phyloP scores from a whole-genome alignment of 202 grass and related monocot genomes.

The Cymbopogon flexuosus region DNA sequence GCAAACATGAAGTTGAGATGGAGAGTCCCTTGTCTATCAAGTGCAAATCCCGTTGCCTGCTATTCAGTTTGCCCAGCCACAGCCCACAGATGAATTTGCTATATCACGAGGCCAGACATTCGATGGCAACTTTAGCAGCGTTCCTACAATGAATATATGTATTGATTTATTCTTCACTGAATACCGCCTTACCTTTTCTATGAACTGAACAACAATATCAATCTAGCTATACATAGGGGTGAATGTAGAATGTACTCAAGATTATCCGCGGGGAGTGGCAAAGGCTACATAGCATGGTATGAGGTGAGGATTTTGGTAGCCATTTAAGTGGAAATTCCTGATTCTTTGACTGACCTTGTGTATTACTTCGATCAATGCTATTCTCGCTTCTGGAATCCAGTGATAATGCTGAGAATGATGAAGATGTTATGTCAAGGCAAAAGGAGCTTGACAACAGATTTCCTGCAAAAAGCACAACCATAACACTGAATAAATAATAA shows the following conservation, averaged over 20 bases:
- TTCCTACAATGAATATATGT: neutral
- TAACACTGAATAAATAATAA: slow-evolving; percentile 11
- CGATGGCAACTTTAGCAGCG: neutral
- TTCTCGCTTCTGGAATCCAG: slow-evolving; percentile 32
- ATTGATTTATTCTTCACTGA: neutral
- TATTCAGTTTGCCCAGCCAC: neutral
- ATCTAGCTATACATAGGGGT: neutral
- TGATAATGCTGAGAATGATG: slow-evolving; percentile 32
- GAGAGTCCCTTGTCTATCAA: neutral
- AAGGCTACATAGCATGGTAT: neutral
- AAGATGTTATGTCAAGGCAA: slow-evolving; percentile 12
- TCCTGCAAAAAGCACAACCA: slow-evolving; percentile 24
- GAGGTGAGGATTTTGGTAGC: slow-evolving; percentile 17
- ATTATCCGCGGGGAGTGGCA: too few relatives aligned
- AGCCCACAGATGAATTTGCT: neutral
- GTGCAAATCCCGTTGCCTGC: neutral
- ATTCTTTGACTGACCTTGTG: slow-evolving; percentile 12
- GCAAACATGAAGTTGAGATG: neutral
- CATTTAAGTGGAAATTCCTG: slow-evolving; percentile 9
- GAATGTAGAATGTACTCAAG: slow-evolving; percentile 21
- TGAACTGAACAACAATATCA: neutral
- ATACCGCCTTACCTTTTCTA: neutral
- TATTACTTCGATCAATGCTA: neutral
- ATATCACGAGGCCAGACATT: neutral
- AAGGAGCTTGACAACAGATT: slow-evolving; percentile 5